Conservation (phyloP, 768 basidiomycete species). For the Xerocomellus amylosporus region DNA sequence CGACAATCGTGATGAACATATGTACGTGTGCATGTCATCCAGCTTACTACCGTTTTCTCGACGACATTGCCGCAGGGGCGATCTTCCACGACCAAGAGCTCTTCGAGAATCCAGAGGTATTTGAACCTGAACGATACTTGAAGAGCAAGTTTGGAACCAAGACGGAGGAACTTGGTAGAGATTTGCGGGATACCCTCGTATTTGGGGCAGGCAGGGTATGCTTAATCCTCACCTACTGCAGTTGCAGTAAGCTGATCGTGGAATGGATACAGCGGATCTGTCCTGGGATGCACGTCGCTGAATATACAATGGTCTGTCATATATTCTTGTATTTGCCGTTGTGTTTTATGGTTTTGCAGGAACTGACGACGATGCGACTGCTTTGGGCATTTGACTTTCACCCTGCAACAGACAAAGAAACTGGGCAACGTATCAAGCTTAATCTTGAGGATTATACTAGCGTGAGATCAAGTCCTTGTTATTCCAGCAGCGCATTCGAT, state of each 20-base stretch:
- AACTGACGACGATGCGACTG: not conserved
- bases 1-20: slow-evolving; percentile 2
- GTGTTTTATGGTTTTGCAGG: not conserved
- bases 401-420: not conserved
- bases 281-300: slow-evolving; percentile 5
- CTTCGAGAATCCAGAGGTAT: slow-evolving; percentile 2
- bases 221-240: not conserved
- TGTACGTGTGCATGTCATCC: not conserved
- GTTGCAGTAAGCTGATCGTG: not conserved
- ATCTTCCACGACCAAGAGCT: slow-evolving; percentile 1
- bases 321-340: not conserved
- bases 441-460: not conserved
- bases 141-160: slow-evolving; percentile 4
- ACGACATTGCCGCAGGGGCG: not conserved
- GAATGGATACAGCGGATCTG: not conserved
- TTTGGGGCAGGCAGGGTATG: slow-evolving; percentile 4
- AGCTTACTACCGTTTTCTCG: no score
- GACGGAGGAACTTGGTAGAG: not conserved
- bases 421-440: not conserved
- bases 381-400: slow-evolving; percentile 7
- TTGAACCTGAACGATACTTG: slow-evolving; percentile 3
- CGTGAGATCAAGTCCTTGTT: not conserved
- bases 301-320: slow-evolving; percentile 1
- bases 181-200: slow-evolving; percentile 5
- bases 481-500: not conserved